These are phyloP conservation scores for Irpex sp. DNA, from an alignment of 1,284 basidiomycete species.

Conservation along the genomic window DNA sequence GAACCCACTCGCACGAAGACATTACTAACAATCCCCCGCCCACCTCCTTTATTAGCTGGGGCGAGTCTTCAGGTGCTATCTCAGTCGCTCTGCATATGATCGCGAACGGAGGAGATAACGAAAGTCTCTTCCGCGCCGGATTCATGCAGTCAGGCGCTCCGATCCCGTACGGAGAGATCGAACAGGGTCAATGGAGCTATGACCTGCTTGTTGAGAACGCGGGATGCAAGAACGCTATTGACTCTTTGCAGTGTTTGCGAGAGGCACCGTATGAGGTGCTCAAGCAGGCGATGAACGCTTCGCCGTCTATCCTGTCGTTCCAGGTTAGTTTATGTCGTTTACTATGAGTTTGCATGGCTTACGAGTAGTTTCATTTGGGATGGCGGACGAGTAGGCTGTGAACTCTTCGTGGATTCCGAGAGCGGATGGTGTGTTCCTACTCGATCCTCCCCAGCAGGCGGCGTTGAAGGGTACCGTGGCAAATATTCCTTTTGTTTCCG, in stretches of 20 bases:
- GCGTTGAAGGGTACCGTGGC: conserved; percentile 24
- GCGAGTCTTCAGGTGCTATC: conserved; percentile 34
- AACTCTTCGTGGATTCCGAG: conserved; percentile 31
- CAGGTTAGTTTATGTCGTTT: neutral
- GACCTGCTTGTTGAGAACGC: conserved; percentile 24
- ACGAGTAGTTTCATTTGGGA: too few relatives aligned
- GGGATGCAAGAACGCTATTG: conserved; percentile 22
- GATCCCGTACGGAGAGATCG: conserved; percentile 23
- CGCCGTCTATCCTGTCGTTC: conserved; percentile 12
- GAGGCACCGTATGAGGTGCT: conserved; percentile 10
- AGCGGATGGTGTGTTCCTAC: conserved; percentile 33
- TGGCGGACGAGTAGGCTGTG: conserved; percentile 15
- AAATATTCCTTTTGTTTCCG: conserved; percentile 27
- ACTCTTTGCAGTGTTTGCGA: conserved; percentile 34
- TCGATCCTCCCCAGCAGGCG: conserved; percentile 22
- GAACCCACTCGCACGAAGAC: neutral
- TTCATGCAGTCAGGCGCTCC: conserved; percentile 30
- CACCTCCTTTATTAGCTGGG: conserved; percentile 22
- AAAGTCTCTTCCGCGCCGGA: conserved; percentile 26
- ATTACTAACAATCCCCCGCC: neutral
- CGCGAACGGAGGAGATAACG: conserved; percentile 21
- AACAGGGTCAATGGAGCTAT: conserved; percentile 23
- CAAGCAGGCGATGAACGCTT: conserved; percentile 23
- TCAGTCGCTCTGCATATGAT: conserved; percentile 26
- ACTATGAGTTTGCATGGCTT: neutral